A percentile compares a stretch with the other conserved stretches of the same genome.
Evolutionary conservation across 371 early-diverging fungal genomes (phyloP).

Genomic region (Catenaria anguillulae): DNA sequence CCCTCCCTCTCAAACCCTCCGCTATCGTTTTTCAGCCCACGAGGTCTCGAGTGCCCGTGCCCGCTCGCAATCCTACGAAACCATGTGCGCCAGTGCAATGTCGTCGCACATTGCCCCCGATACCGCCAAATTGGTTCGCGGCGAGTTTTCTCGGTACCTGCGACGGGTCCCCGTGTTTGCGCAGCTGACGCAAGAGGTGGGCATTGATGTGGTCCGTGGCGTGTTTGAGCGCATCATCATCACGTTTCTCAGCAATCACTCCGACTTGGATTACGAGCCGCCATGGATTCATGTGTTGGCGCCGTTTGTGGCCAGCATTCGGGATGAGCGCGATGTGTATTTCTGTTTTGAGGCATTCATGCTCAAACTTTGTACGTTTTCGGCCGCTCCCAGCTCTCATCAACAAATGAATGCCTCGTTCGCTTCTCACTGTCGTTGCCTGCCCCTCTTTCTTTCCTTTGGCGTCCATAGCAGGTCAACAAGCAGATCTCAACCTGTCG

Average conservation of each 20-base stretch:
- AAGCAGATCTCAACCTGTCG: constrained; percentile 18
- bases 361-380: constrained; percentile 47
- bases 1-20: too few relatives aligned
- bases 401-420: too few relatives aligned
- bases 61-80: constrained; percentile 50
- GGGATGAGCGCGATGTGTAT: constrained; percentile 63
- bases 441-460: not conserved
- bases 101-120: constrained; percentile 34
- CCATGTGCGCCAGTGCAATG: constrained; percentile 44
- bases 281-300: constrained; percentile 64
- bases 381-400: too few relatives aligned
- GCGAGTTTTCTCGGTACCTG: constrained; percentile 63
- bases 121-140: constrained; percentile 63
- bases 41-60: constrained; percentile 52
- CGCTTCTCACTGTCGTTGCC: too few relatives aligned
- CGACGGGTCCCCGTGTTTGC: constrained; percentile 28
- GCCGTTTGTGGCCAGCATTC: constrained; percentile 59
- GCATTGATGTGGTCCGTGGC: constrained; percentile 17
- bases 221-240: constrained; percentile 65
- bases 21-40: constrained; percentile 30
- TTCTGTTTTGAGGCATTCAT: constrained; percentile 62
- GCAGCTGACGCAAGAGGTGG: constrained; percentile 1
- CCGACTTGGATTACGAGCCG: constrained; percentile 55
- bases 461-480: not conserved
- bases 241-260: constrained; percentile 53